Base-by-base conservation (phyloP, 371 early-diverging fungal genomes). In the Mycotypha africana region DNA sequence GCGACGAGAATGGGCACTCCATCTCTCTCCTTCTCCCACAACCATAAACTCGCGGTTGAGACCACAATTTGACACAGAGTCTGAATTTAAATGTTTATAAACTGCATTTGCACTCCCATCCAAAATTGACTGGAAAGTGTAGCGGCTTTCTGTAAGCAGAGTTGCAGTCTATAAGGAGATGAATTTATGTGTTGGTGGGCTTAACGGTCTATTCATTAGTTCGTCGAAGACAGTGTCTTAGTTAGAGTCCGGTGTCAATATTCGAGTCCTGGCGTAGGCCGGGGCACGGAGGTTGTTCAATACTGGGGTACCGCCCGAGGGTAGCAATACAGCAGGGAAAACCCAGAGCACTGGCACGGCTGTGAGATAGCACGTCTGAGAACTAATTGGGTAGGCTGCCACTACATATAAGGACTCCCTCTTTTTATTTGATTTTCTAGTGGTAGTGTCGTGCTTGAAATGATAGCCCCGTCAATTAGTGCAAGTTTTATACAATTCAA, bases 301-400 rank as follows among this genome's bases (percentile, higher is more conserved):
- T 71, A 71, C 61, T 63, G 62, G 60, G 65, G 76, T 42, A 69
- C 26, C 24, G 76, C 76, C 76, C 76, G 67, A 75, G 76, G 70
- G 70, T 71, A 72, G 76, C 56, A 75, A 75, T 72, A 71, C 70
- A 75, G 72, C 76, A 75, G 76, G 76, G 76, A 75, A 75, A 75
- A 75, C 76, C 53, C 43, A 67, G 62, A 75, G 76, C 69, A 75
- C 60, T 58, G 56, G 62, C 42, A 54, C 70, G 72, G 72, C 76
- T 69, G 70, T 58, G 56, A 75, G 72, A 60, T 75, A 47, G 72
- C 76, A 75, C 76, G 54, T 59, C 47, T 62, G 70, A 75, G 76
- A 62, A 72, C 60, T 57, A 56, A 49, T 61, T 49, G 48, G 52
- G 53, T 51, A 49, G 47, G 55, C 51, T 56, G 58, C 71, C 71